A percentile compares a stretch with the other conserved stretches of the same genome.
Conservation (phyloP, 306 rosid genomes). For the Rosa multiflora region DNA sequence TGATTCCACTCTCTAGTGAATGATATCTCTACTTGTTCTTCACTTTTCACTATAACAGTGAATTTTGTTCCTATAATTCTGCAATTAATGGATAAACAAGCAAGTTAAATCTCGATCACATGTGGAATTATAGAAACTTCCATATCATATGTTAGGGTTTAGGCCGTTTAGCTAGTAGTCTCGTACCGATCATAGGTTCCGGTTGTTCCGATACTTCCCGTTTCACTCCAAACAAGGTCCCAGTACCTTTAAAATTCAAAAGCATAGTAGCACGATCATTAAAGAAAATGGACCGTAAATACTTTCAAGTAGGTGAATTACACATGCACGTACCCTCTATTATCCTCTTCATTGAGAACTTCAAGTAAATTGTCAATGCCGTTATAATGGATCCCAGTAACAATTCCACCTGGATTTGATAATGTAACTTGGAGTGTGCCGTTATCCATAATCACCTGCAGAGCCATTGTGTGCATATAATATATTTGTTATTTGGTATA, state of each 20-base stretch:
- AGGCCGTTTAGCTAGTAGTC: no score
- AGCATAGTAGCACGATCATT: no score
- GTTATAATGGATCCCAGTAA: slow-evolving; percentile 56
- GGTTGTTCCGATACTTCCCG: slow-evolving; percentile 46
- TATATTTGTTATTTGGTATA: no score
- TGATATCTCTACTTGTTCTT: slow-evolving; percentile 83
- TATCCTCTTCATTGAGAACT: slow-evolving; percentile 53
- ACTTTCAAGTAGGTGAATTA: background rate
- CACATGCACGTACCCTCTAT: slow-evolving; percentile 51
- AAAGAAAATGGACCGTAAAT: background rate
- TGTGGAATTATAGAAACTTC: no score
- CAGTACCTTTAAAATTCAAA: slow-evolving; percentile 45
- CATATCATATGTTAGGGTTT: no score
- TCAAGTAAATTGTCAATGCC: slow-evolving; percentile 72
- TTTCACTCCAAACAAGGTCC: slow-evolving; percentile 85
- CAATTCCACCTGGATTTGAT: slow-evolving; percentile 71
- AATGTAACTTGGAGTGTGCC: slow-evolving; percentile 66
- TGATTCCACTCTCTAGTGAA: slow-evolving; percentile 77
- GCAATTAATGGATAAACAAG: slow-evolving; percentile 1
- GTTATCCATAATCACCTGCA: slow-evolving; percentile 75
- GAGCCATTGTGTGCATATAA: no score
- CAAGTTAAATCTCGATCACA: no score
- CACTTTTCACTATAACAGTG: slow-evolving; percentile 56
- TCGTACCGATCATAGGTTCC: slow-evolving; percentile 68
- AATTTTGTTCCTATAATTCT: slow-evolving; percentile 70